These are phyloP conservation scores for Salix exigua DNA, from an alignment of 345 rosid genomes.

Conservation along the genomic window DNA sequence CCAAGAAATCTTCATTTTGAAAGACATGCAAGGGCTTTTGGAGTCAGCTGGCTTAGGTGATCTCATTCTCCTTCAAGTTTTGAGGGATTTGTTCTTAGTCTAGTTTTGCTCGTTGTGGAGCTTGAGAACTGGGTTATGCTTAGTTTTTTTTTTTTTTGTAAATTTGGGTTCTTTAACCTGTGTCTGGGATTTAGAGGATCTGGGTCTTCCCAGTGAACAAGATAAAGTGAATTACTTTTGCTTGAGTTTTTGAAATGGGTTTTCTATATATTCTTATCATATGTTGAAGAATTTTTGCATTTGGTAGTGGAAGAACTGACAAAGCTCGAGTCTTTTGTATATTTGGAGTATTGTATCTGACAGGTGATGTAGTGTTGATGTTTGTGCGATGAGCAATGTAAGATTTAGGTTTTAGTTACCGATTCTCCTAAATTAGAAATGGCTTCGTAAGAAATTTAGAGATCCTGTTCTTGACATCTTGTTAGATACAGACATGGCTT, in stretches of 20 bases:
- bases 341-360: background rate
- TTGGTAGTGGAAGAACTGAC: background rate
- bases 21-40: constrained; percentile 15
- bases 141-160: constrained; percentile 6
- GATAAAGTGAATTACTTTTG: constrained; percentile 8
- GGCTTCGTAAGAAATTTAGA: constrained; percentile 22
- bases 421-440: constrained; percentile 4
- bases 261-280: constrained; percentile 2
- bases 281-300: constrained; percentile 5
- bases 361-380: background rate
- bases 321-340: background rate
- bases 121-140: constrained; percentile 14
- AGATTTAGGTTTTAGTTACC: constrained; percentile 1
- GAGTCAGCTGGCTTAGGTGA: background rate
- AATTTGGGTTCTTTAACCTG: constrained; percentile 4
- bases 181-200: constrained; percentile 6
- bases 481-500: constrained; percentile 42
- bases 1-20: constrained; percentile 2
- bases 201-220: constrained; percentile 1
- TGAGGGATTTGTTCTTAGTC: constrained; percentile 7
- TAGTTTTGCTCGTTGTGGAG: constrained; percentile 16
- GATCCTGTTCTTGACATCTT: constrained; percentile 1
- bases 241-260: constrained; percentile 9
- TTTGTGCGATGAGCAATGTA: background rate
- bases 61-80: constrained; percentile 8